phyloP scores from a whole-genome alignment of 495 filamentous ascomycete species.

The Achaetomiella virescens region DNA sequence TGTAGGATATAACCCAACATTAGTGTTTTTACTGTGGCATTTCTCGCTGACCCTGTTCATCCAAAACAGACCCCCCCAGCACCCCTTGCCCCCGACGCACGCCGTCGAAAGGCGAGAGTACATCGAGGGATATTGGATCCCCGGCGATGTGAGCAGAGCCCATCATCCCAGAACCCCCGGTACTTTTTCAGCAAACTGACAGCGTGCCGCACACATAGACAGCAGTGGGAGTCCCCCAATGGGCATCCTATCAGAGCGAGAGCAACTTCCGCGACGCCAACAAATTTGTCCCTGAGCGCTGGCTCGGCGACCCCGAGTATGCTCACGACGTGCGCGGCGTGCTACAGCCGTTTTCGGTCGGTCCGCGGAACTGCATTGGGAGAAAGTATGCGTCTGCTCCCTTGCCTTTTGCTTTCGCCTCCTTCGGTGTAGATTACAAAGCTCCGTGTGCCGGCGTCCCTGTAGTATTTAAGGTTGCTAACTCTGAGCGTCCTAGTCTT shows the following conservation, averaged over 20 bases:
- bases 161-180: too few relatives aligned
- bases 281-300: conserved; percentile 46
- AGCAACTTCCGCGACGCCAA: conserved; percentile 41
- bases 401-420: background rate
- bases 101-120: conserved; percentile 1
- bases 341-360: conserved; percentile 38
- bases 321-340: conserved; percentile 37
- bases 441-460: too few relatives aligned
- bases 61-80: conserved; percentile 1
- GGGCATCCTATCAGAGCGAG: conserved; percentile 36
- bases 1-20: background rate
- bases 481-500: too few relatives aligned
- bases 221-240: conserved; percentile 13
- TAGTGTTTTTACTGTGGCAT: background rate
- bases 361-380: conserved; percentile 41
- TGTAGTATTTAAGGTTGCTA: too few relatives aligned
- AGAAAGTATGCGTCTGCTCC: conserved; percentile 25
- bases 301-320: conserved; percentile 35
- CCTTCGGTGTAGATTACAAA: background rate
- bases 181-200: background rate
- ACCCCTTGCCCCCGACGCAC: background rate
- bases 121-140: conserved; percentile 4
- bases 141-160: background rate
- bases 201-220: background rate
- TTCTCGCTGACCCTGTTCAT: background rate